These are phyloP conservation scores for Oenanthe javanica DNA, from an alignment of 140 eudicot genomes.

Conservation along the genomic window DNA sequence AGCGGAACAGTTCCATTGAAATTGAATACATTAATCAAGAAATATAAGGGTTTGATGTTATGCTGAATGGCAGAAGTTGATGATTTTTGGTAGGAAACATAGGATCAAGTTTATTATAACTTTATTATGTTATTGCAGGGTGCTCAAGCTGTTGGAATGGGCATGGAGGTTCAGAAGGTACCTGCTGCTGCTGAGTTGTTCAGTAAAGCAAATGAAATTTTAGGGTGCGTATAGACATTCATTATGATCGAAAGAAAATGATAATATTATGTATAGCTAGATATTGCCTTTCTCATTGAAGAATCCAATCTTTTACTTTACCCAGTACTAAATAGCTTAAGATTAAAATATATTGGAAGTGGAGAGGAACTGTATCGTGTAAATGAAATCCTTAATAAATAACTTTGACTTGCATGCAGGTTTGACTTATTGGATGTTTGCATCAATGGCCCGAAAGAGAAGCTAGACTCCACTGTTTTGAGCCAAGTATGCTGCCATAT, in stretches of 20 bases:
- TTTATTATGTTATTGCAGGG: constrained; percentile 48
- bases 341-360: neutral
- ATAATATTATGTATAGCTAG: neutral
- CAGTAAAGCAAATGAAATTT: constrained; percentile 71
- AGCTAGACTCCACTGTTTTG: constrained; percentile 82
- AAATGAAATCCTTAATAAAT: neutral
- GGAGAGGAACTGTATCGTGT: neutral
- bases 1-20: neutral
- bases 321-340: neutral
- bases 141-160: constrained; percentile 99
- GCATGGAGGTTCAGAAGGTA: constrained; percentile 75
- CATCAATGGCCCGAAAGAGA: constrained; percentile 85
- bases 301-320: neutral
- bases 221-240: constrained; percentile 44
- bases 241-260: neutral
- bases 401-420: constrained; percentile 33
- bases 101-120: neutral
- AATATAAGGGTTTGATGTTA: neutral
- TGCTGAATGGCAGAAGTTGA: neutral
- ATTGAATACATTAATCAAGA: neutral
- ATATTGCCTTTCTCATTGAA: neutral
- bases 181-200: constrained; percentile 92
- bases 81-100: neutral
- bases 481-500: constrained; percentile 62
- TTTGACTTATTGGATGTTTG: constrained; percentile 90